Evolutionary conservation across 163 green algal genomes (phyloP).

Genomic region (Chlamydomonas reinhardtii): DNA sequence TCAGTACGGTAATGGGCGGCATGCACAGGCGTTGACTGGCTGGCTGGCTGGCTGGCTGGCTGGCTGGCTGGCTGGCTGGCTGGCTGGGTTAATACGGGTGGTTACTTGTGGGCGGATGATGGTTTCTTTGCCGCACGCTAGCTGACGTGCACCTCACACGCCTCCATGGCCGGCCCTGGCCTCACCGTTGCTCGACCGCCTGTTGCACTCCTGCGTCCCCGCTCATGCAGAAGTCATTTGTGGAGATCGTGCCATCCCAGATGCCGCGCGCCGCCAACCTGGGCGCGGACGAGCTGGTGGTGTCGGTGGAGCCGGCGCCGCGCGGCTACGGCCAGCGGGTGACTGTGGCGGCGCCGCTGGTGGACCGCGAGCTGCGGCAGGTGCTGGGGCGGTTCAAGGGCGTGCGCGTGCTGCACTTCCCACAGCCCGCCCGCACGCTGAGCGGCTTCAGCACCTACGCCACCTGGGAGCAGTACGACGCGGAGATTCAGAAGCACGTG

Average conservation of each 20-base stretch:
- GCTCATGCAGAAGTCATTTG: not conserved
- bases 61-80: too few relatives aligned
- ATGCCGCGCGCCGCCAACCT: not conserved
- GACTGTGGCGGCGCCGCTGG: constrained; percentile 24
- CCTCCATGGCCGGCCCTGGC: too few relatives aligned
- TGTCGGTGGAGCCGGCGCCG: not conserved
- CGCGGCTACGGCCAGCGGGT: constrained; percentile 19
- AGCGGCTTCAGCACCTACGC: not conserved
- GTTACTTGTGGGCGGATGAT: too few relatives aligned
- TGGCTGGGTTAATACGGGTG: too few relatives aligned
- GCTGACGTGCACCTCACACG: too few relatives aligned
- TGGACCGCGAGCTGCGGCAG: constrained; percentile 12
- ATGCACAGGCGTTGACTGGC: too few relatives aligned
- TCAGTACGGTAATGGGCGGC: not conserved
- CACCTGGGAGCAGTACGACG: constrained; percentile 21
- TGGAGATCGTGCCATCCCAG: constrained; percentile 18
- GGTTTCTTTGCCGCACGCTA: too few relatives aligned
- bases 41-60: too few relatives aligned
- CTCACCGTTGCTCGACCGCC: too few relatives aligned
- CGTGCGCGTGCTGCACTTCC: constrained; percentile 34
- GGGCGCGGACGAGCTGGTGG: constrained; percentile 6
- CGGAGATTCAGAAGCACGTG: constrained; percentile 33
- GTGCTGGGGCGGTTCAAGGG: not conserved
- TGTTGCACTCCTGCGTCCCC: too few relatives aligned
- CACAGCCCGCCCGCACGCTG: constrained; percentile 8